Evolutionary conservation across 805 yeast species (phyloP).

Genomic region (Wickerhamiella nectarea): DNA sequence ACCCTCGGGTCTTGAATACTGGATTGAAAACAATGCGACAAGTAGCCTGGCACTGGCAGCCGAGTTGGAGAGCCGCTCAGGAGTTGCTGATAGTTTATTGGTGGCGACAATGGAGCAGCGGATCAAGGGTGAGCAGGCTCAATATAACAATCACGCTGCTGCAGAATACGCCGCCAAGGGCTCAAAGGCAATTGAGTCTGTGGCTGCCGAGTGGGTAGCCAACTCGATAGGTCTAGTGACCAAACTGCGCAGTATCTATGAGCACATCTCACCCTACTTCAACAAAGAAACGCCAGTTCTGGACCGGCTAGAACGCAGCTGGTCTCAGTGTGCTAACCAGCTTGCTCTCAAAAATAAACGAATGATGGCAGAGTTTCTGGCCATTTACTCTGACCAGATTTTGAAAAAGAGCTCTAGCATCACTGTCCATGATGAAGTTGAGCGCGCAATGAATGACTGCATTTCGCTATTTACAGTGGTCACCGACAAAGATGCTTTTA

Average conservation of each 20-base stretch:
- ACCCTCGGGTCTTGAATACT: constrained; percentile 13
- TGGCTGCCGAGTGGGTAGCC: constrained; percentile 13
- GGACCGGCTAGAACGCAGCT: background rate
- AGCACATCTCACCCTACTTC: background rate
- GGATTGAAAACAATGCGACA: constrained; percentile 12
- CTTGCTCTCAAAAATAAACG: background rate
- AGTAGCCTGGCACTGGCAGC: constrained; percentile 13
- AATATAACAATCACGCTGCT: background rate
- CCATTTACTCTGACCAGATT: constrained; percentile 57
- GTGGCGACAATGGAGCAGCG: constrained; percentile 5
- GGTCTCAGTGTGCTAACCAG: constrained; percentile 5
- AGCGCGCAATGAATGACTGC: constrained; percentile 53
- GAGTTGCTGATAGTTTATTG: constrained; percentile 9
- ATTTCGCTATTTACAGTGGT: constrained; percentile 77
- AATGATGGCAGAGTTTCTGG: constrained; percentile 12
- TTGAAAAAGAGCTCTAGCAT: constrained; percentile 59
- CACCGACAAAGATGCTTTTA: constrained; percentile 89
- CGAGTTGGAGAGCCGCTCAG: constrained; percentile 10
- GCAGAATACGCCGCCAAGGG: background rate
- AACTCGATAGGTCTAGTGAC: constrained; percentile 3
- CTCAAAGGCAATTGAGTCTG: background rate
- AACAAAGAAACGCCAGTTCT: background rate
- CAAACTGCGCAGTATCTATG: constrained; percentile 8
- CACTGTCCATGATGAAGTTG: constrained; percentile 42
- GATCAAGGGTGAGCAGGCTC: constrained; percentile 3